These are phyloP conservation scores for Tympanopsis confertula DNA, from an alignment of 2,329 filamentous ascomycete genomes.

Conservation along the genomic window DNA sequence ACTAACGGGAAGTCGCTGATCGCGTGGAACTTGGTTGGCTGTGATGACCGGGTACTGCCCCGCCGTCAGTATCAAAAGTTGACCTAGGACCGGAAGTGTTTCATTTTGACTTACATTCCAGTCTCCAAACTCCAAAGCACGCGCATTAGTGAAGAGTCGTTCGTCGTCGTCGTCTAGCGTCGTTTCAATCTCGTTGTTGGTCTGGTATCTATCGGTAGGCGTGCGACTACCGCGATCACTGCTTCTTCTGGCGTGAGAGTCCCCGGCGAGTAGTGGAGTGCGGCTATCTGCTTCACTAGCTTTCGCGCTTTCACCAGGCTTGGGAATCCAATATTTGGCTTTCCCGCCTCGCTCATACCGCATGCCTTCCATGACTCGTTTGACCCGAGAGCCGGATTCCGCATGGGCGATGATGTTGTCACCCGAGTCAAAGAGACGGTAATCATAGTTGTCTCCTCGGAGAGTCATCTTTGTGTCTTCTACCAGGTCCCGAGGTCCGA, in stretches of 20 bases:
- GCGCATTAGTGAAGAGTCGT: constrained; percentile 56
- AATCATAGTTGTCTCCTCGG: constrained; percentile 78
- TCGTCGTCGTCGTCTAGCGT: constrained; percentile 61
- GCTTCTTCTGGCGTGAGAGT: background rate
- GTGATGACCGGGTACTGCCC: constrained; percentile 84
- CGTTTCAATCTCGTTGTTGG: constrained; percentile 16
- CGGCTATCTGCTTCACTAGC: constrained; percentile 37
- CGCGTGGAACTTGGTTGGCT: constrained; percentile 31
- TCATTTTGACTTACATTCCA: constrained; percentile 66
- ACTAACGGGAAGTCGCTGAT: background rate
- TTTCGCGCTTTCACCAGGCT: constrained; percentile 64
- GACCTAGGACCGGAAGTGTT: constrained; percentile 64
- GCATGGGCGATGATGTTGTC: constrained; percentile 94
- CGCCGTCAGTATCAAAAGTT: constrained; percentile 29
- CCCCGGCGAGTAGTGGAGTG: background rate
- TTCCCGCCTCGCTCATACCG: constrained; percentile 90
- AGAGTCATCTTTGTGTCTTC: constrained; percentile 95
- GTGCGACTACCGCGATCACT: no score
- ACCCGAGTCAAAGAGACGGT: constrained; percentile 83
- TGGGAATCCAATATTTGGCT: constrained; percentile 96
- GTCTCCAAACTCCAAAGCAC: constrained; percentile 69
- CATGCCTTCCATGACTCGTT: constrained; percentile 87
- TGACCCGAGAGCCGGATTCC: constrained; percentile 74
- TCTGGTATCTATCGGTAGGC: background rate
- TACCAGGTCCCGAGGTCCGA: constrained; percentile 78